These are phyloP conservation scores for Calonectria hongkongensis DNA, from an alignment of 2,329 filamentous ascomycete species.

Conservation along the genomic window DNA sequence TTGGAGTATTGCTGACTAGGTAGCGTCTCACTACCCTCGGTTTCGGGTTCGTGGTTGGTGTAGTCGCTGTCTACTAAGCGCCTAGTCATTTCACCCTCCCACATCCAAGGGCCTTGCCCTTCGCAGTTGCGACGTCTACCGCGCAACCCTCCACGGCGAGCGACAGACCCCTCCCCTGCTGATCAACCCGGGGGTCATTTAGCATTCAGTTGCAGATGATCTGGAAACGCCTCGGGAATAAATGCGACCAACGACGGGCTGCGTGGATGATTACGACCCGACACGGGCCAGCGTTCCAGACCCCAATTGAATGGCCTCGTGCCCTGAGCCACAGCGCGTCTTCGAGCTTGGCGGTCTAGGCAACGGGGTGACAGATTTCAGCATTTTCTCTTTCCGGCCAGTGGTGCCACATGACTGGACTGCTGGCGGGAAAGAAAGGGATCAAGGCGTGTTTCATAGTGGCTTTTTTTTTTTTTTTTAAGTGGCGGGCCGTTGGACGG, in stretches of 20 bases:
- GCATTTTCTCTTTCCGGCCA: constrained; percentile 11
- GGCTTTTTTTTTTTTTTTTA: constrained; percentile 25
- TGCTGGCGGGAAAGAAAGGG: not conserved
- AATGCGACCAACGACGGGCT: constrained; percentile 34
- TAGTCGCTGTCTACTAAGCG: constrained; percentile 7
- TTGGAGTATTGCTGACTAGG: constrained; percentile 3
- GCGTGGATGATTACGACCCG: constrained; percentile 37
- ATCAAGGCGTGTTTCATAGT: constrained; percentile 28
- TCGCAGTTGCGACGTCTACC: constrained; percentile 5
- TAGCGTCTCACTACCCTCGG: constrained; percentile 21
- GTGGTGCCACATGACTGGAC: constrained; percentile 21
- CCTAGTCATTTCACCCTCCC: not conserved
- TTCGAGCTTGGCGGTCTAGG: constrained; percentile 26
- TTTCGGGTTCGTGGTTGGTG: constrained; percentile 34
- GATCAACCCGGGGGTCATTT: constrained; percentile 22
- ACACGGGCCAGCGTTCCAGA: constrained; percentile 41
- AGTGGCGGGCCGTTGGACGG: constrained; percentile 42
- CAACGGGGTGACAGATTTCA: constrained; percentile 4
- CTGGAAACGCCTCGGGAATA: constrained; percentile 54
- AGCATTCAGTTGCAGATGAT: constrained; percentile 7
- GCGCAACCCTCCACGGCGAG: not conserved
- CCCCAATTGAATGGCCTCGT: constrained; percentile 47
- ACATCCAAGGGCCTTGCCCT: not conserved
- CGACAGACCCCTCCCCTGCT: not conserved
- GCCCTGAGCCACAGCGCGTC: constrained; percentile 49